A percentile compares a stretch with the other conserved stretches of the same genome.
phyloP scores from a whole-genome alignment of 2,329 filamentous ascomycete genomes.

The Aspergillus versicolor region DNA sequence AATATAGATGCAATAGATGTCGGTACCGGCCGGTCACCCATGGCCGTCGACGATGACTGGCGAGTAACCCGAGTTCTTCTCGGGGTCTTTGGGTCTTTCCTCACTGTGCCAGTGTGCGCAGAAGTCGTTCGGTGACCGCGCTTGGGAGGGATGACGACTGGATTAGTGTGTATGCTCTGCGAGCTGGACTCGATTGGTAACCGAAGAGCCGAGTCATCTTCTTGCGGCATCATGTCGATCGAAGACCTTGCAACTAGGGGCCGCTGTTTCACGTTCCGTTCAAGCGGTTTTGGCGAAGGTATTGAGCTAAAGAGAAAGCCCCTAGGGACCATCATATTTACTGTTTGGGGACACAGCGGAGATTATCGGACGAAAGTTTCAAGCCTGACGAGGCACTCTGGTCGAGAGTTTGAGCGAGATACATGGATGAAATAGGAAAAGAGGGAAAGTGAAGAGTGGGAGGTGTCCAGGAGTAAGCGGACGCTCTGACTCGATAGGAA shows the following conservation, averaged over 20 bases:
- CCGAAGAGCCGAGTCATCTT: slow-evolving; percentile 18
- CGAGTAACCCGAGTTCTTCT: slow-evolving; percentile 21
- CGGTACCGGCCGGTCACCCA: slow-evolving; percentile 46
- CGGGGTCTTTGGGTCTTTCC: slow-evolving; percentile 20
- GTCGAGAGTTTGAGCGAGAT: slow-evolving; percentile 40
- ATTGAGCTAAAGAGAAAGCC: slow-evolving; percentile 39
- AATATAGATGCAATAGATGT: slow-evolving; percentile 59
- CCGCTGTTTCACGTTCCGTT: slow-evolving; percentile 18
- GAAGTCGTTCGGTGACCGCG: slow-evolving; percentile 24
- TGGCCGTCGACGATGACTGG: slow-evolving; percentile 28
- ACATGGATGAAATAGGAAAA: slow-evolving; percentile 31
- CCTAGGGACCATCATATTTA: slow-evolving; percentile 44
- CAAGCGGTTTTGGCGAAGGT: slow-evolving; percentile 22
- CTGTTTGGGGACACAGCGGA: slow-evolving; percentile 14
- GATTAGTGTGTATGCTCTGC: slow-evolving; percentile 26
- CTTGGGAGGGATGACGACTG: slow-evolving; percentile 39
- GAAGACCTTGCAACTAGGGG: slow-evolving; percentile 7
- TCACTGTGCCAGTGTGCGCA: slow-evolving; percentile 15
- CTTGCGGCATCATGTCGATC: slow-evolving; percentile 9
- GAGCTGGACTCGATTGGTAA: slow-evolving; percentile 14
- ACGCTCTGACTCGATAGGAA: neutral
- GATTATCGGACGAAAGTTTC: slow-evolving; percentile 18
- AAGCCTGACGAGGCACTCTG: slow-evolving; percentile 41
- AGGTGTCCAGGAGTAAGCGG: neutral
- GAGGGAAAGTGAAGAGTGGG: neutral